Conservation (phyloP, 2,329 filamentous ascomycete species). For the Calonectria hawksworthii region DNA sequence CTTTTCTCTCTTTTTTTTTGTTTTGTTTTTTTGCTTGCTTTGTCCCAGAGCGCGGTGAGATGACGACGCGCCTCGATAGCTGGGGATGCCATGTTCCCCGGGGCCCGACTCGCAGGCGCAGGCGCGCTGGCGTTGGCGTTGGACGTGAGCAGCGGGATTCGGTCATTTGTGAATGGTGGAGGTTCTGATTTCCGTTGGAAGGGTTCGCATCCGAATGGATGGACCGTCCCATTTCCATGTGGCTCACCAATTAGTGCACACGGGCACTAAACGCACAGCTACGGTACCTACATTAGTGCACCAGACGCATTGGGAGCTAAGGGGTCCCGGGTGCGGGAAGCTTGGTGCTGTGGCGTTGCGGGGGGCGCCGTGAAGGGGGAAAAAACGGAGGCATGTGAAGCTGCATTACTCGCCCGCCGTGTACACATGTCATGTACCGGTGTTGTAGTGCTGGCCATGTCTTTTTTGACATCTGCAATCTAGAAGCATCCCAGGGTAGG, state of each 20-base stretch:
- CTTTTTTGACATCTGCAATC: background rate
- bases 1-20: conserved; percentile 4
- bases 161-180: conserved; percentile 23
- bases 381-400: background rate
- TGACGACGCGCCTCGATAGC: conserved; percentile 15
- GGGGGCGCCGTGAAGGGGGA: background rate
- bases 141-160: background rate
- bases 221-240: conserved; percentile 10
- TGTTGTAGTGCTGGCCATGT: background rate
- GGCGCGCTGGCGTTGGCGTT: background rate
- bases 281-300: conserved; percentile 46
- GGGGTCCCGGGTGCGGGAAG: conserved; percentile 2
- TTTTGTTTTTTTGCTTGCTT: conserved; percentile 24
- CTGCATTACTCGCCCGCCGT: background rate
- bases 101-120: background rate
- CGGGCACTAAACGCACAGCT: conserved; percentile 24
- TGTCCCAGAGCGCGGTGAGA: background rate
- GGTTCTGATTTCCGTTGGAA: conserved; percentile 24
- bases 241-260: background rate
- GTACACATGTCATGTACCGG: background rate
- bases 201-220: conserved; percentile 26
- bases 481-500: conserved; percentile 6
- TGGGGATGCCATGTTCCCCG: background rate
- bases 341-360: conserved; percentile 18
- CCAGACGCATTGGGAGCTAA: conserved; percentile 23